These are phyloP conservation scores for Fusarium algeriense DNA, from an alignment of 2,329 filamentous ascomycete genomes.

Conservation along the genomic window DNA sequence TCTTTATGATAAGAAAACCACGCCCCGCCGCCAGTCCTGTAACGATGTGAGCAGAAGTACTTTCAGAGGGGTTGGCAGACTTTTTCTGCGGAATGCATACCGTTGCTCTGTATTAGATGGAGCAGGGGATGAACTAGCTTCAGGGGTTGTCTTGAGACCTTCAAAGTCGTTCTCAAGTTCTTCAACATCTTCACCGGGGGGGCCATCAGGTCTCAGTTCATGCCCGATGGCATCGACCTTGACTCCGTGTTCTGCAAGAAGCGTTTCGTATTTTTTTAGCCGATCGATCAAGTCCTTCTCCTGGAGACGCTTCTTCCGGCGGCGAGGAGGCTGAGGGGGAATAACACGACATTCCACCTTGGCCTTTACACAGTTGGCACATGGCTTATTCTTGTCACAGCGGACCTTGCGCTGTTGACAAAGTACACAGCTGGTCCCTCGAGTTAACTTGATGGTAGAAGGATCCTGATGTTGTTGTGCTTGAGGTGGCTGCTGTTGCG, in stretches of 20 bases:
- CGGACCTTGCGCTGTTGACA: constrained; percentile 83
- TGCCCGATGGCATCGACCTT: constrained; percentile 75
- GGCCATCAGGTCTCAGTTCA: constrained; percentile 52
- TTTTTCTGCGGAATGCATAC: constrained; percentile 34
- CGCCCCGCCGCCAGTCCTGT: constrained; percentile 36
- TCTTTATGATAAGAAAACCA: constrained; percentile 68
- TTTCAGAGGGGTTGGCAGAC: not conserved
- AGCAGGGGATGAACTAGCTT: constrained; percentile 55
- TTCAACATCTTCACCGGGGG: constrained; percentile 63
- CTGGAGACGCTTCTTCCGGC: constrained; percentile 73
- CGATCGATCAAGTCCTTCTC: constrained; percentile 78
- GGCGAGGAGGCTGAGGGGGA: constrained; percentile 67
- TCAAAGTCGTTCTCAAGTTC: constrained; percentile 69
- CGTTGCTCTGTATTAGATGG: constrained; percentile 47
- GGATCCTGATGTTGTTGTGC: constrained; percentile 52
- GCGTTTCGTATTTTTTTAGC: constrained; percentile 74
- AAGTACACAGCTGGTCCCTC: constrained; percentile 74
- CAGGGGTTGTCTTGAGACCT: constrained; percentile 65
- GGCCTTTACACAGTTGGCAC: constrained; percentile 75
- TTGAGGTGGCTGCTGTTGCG: constrained; percentile 41
- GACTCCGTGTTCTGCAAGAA: constrained; percentile 75
- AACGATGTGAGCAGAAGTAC: constrained; percentile 20
- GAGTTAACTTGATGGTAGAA: constrained; percentile 66
- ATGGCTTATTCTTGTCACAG: constrained; percentile 79
- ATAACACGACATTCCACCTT: constrained; percentile 71